phyloP scores from a whole-genome alignment of 192 early-diverging fungal genomes.

The Coemansia sp. region DNA sequence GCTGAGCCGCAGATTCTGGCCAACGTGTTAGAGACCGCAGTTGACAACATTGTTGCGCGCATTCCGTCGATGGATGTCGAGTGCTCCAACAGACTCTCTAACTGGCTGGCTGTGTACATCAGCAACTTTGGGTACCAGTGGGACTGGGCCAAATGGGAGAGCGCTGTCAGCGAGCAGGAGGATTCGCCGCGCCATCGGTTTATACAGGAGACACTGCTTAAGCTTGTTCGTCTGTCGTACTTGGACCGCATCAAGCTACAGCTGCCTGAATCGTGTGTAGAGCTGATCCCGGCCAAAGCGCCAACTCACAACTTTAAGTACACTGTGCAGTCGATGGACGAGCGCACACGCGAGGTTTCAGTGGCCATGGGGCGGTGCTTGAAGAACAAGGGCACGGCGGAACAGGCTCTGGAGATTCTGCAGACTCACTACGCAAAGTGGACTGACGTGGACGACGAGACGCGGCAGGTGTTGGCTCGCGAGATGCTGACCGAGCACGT shows the following conservation, averaged over 20 bases:
- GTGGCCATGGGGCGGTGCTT: slow-evolving; percentile 51
- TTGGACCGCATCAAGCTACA: slow-evolving; percentile 81
- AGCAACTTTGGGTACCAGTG: slow-evolving; percentile 91
- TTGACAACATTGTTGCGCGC: slow-evolving; percentile 29
- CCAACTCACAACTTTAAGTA: slow-evolving; percentile 76
- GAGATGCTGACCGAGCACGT: slow-evolving; percentile 81
- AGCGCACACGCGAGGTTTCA: slow-evolving; percentile 62
- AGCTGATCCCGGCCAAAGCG: slow-evolving; percentile 60
- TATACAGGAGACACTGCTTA: slow-evolving; percentile 82
- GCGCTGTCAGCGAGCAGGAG: slow-evolving; percentile 15
- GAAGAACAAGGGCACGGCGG: slow-evolving; percentile 47
- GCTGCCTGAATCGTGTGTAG: slow-evolving; percentile 66
- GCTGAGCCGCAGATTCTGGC: slow-evolving; percentile 44
- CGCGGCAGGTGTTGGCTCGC: slow-evolving; percentile 53
- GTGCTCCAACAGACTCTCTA: slow-evolving; percentile 75
- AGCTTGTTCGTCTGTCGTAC: slow-evolving; percentile 83
- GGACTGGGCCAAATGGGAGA: slow-evolving; percentile 82
- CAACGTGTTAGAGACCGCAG: slow-evolving; percentile 29
- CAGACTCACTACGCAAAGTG: slow-evolving; percentile 48
- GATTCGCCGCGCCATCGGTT: slow-evolving; percentile 56
- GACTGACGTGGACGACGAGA: slow-evolving; percentile 39
- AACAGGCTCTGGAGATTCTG: slow-evolving; percentile 49
- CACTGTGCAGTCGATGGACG: slow-evolving; percentile 57
- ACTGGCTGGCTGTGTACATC: slow-evolving; percentile 89
- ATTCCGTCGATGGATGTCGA: slow-evolving; percentile 66